Percentiles rank a stretch among this genome's conserved stretches.
Evolutionary conservation across 352 stramenopile species (phyloP).

Genomic region (Pythium vanterpoolii): DNA sequence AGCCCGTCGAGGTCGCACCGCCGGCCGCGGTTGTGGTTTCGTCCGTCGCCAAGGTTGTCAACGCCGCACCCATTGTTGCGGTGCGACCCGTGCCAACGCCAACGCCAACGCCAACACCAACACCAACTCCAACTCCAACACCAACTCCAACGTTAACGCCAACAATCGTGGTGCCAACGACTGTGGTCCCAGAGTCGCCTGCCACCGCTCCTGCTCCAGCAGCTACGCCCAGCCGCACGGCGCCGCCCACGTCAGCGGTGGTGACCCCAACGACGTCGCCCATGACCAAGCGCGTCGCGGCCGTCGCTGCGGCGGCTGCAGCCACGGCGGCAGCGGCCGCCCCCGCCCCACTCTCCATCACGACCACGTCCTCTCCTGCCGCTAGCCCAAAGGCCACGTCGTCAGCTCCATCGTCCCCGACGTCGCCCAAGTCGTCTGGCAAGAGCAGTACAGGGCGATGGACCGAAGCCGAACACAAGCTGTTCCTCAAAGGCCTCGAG

Average conservation of each 20-base stretch:
- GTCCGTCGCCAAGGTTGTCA: constrained; percentile 5
- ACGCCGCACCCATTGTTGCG: constrained; percentile 11
- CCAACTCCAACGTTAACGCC: not conserved
- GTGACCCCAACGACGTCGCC: not conserved
- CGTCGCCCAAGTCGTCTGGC: constrained; percentile 26
- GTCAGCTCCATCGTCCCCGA: constrained; percentile 13
- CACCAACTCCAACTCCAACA: not conserved
- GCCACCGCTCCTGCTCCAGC: not conserved
- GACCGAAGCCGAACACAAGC: constrained; percentile 85
- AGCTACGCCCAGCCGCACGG: not conserved
- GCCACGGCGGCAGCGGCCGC: not conserved
- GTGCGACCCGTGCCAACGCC: not conserved
- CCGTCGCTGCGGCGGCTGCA: constrained; percentile 8
- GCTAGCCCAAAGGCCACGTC: constrained; percentile 11
- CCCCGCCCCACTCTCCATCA: constrained; percentile 3
- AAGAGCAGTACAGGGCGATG: constrained; percentile 84
- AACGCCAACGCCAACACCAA: not conserved
- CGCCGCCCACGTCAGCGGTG: not conserved
- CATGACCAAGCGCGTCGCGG: constrained; percentile 21
- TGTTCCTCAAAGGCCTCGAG: constrained; percentile 86
- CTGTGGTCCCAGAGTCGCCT: not conserved
- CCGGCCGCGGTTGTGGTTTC: not conserved
- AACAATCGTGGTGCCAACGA: not conserved
- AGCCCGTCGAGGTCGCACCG: not conserved
- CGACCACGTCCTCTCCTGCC: constrained; percentile 5